Percentiles rank a stretch among this genome's conserved stretches.
Conservation (phyloP, 2,329 filamentous ascomycete genomes). For the Ceratocystis diversiconidia region DNA sequence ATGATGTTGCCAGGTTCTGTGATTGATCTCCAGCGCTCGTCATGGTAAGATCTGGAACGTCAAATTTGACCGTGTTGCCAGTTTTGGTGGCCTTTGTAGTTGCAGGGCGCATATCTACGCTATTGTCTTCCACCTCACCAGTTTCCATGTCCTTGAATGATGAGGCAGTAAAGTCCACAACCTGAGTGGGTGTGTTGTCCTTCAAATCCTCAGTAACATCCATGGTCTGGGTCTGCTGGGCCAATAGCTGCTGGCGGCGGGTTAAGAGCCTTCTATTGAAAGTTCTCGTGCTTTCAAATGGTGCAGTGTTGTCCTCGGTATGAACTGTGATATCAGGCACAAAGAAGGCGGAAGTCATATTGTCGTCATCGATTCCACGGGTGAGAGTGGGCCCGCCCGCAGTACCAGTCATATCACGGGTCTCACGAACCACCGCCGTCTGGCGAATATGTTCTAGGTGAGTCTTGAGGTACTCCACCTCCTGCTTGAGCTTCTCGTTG, state of each 20-base stretch:
- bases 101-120: conserved; percentile 6
- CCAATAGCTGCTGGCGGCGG: conserved; percentile 40
- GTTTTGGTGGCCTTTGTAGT: conserved; percentile 11
- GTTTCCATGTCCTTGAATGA: conserved; percentile 20
- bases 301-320: conserved; percentile 28
- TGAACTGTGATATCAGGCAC: conserved; percentile 44
- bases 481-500: conserved; percentile 34
- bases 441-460: conserved; percentile 32
- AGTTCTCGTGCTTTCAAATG: conserved; percentile 27
- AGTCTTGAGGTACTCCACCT: conserved; percentile 33
- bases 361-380: conserved; percentile 28
- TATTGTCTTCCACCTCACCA: conserved; percentile 18
- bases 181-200: conserved; percentile 23
- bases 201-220: conserved; percentile 62
- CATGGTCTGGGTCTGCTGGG: conserved; percentile 87
- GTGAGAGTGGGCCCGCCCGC: conserved; percentile 18
- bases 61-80: conserved; percentile 23
- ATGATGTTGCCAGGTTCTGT: conserved; percentile 6
- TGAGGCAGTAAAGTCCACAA: conserved; percentile 23
- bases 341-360: conserved; percentile 46
- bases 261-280: conserved; percentile 24
- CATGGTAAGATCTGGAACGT: conserved; percentile 28
- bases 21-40: conserved; percentile 22
- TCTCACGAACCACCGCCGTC: conserved; percentile 26
- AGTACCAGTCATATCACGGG: conserved; percentile 23